These are phyloP conservation scores for Cucurbita ficifolia DNA, from an alignment of 306 rosid genomes.

Conservation along the genomic window DNA sequence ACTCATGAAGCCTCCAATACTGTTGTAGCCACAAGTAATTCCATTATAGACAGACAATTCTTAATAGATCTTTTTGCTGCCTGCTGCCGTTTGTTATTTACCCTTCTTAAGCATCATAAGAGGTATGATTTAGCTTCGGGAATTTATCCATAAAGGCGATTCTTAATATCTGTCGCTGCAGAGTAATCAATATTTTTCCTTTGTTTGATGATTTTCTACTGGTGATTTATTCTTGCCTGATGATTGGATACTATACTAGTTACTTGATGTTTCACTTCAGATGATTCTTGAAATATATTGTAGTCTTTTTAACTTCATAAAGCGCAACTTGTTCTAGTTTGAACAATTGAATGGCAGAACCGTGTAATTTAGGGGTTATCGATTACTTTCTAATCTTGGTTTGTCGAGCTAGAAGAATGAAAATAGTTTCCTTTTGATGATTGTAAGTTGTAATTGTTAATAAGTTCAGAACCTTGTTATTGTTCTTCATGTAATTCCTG, in stretches of 20 bases:
- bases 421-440: not conserved
- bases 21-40: conserved; percentile 18
- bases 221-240: not conserved
- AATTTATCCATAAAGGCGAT: not conserved
- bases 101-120: conserved; percentile 56
- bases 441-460: not conserved
- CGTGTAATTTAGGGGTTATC: not conserved
- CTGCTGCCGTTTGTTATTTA: conserved; percentile 62
- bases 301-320: not conserved
- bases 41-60: conserved; percentile 38
- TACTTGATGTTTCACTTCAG: not conserved
- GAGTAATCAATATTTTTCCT: not conserved
- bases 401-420: not conserved
- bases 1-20: conserved; percentile 24
- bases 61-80: conserved; percentile 51
- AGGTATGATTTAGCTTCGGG: conserved; percentile 26
- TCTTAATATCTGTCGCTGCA: not conserved
- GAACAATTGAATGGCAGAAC: not conserved
- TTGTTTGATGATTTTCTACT: not conserved
- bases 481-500: not conserved
- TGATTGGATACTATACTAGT: not conserved
- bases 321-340: not conserved
- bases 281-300: not conserved
- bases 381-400: not conserved
- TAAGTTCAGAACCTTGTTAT: not conserved